Evolutionary conservation across 2,329 filamentous ascomycete genomes (phyloP).

Genomic region (Aureobasidium melanogenum): DNA sequence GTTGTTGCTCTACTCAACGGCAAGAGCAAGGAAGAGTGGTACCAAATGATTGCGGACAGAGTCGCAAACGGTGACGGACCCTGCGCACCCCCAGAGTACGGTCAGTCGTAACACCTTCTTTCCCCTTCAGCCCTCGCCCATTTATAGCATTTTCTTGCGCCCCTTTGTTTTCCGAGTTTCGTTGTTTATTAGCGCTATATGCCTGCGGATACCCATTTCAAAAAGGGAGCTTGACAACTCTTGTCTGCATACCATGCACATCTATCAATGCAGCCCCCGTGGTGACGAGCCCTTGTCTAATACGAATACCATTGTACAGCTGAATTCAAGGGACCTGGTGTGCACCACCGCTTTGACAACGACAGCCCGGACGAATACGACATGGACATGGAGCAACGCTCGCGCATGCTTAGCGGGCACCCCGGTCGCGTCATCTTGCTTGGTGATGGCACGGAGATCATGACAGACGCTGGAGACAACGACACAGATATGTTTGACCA

Average conservation of each 20-base stretch:
- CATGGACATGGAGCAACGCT: slow-evolving; percentile 60
- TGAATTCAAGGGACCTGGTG: slow-evolving; percentile 43
- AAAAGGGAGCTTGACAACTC: slow-evolving; percentile 4
- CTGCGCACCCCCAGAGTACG: slow-evolving; percentile 98
- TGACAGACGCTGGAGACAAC: slow-evolving; percentile 58
- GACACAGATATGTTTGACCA: slow-evolving; percentile 93
- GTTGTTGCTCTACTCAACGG: slow-evolving; percentile 83
- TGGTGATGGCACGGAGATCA: slow-evolving; percentile 87
- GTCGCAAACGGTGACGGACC: slow-evolving; percentile 96
- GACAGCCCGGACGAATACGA: slow-evolving; percentile 55
- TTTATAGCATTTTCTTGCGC: background rate
- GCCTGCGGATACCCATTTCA: slow-evolving; percentile 9
- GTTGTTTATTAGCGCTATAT: slow-evolving; percentile 11
- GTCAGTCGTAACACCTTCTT: slow-evolving; percentile 55
- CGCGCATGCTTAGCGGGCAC: slow-evolving; percentile 61
- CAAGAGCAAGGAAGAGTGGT: slow-evolving; percentile 96
- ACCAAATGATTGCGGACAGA: slow-evolving; percentile 85
- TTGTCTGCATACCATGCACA: slow-evolving; percentile 1
- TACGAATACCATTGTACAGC: slow-evolving; percentile 26
- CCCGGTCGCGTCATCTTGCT: slow-evolving; percentile 84
- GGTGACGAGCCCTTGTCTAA: slow-evolving; percentile 9
- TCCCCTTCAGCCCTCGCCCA: slow-evolving; percentile 5
- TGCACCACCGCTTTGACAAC: slow-evolving; percentile 39
- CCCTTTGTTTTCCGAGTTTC: background rate
- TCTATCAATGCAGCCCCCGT: background rate